Base-by-base conservation (phyloP, 163 green algal genomes). In the Prototheca stagnorum region DNA sequence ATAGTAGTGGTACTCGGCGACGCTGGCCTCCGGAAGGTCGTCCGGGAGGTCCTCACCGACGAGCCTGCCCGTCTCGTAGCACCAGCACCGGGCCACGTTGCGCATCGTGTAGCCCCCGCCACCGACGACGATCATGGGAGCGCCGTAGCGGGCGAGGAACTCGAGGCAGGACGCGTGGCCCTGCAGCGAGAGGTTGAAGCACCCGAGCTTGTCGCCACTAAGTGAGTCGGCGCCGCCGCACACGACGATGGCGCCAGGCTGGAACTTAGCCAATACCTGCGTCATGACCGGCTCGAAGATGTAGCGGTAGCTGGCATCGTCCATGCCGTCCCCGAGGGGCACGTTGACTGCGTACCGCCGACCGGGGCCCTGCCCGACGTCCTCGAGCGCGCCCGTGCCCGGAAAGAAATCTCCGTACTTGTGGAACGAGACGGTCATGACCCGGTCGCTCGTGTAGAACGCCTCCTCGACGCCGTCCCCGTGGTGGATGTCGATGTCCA, bases 371-470 rank as follows among this genome's bases (percentile, higher is more conserved):
- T 74, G 60, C 4, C 81, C 81, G 17, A 70, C 54, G 35, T 76
- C 53, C 7, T 26, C 54, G 27, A 77, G 36, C 5, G 74, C 74
- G 24, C 85, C 84, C 1, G 84, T 92, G 39, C 85, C 85, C 3
- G 85, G 85, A 60, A 94, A 94, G 56, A 93, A 95, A 65, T 93
- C 84, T 36, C 84, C 85, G 43, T 86, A 92, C 69, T 90, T 90
- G 75, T 93, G 84, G 59, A 93, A 93, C 20, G 57, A 79, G 49
- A 90, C 79, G 44, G 79, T 92, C 83, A 93, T 92, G 29, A 95
- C 80, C 6, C 83, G 64, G 65, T 93, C 82, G 1, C 82, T 93
- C 14, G 79, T 64, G 62, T 93, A 93, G 54, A 94, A 94, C 0
- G 85, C 85, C 69, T 95, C 85, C 62, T 95, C 85, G 54, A 95